Evolutionary conservation across 2,329 filamentous ascomycete genomes (phyloP).

Genomic region (Colletotrichum sp.): DNA sequence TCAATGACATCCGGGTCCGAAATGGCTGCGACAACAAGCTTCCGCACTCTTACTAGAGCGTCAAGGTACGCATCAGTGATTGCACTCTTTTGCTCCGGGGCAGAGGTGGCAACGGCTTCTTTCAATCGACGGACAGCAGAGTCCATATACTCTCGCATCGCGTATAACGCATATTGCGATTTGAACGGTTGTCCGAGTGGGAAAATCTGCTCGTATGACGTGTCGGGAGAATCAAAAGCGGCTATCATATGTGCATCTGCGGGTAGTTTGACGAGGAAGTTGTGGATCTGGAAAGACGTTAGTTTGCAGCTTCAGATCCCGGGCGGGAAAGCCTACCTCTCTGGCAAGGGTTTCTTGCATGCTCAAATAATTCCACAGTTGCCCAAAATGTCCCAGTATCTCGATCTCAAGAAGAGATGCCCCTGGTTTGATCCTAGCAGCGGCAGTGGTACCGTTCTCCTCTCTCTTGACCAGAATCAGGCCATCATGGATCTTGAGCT

Average conservation of each 20-base stretch:
- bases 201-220: slow-evolving; percentile 68
- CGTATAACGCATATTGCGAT: slow-evolving; percentile 74
- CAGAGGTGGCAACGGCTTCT: neutral
- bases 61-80: slow-evolving; percentile 33
- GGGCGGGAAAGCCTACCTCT: slow-evolving; percentile 55
- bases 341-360: slow-evolving; percentile 73
- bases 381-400: slow-evolving; percentile 81
- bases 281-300: slow-evolving; percentile 60
- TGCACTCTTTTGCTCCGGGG: slow-evolving; percentile 17
- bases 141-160: slow-evolving; percentile 67
- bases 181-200: slow-evolving; percentile 73
- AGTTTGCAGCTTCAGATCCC: slow-evolving; percentile 12
- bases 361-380: slow-evolving; percentile 81
- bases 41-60: slow-evolving; percentile 50
- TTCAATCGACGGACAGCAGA: slow-evolving; percentile 36
- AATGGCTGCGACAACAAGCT: slow-evolving; percentile 58
- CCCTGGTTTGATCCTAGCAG: slow-evolving; percentile 52
- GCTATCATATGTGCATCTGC: slow-evolving; percentile 67
- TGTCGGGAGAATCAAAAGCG: slow-evolving; percentile 59
- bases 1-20: slow-evolving; percentile 13
- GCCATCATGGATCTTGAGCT: slow-evolving; percentile 70
- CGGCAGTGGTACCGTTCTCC: slow-evolving; percentile 47
- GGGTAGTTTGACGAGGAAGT: slow-evolving; percentile 74
- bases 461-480: slow-evolving; percentile 71
- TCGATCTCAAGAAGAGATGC: slow-evolving; percentile 75